Evolutionary conservation across 306 rosid species (phyloP).

Genomic region (Spatholobus suberectus): DNA sequence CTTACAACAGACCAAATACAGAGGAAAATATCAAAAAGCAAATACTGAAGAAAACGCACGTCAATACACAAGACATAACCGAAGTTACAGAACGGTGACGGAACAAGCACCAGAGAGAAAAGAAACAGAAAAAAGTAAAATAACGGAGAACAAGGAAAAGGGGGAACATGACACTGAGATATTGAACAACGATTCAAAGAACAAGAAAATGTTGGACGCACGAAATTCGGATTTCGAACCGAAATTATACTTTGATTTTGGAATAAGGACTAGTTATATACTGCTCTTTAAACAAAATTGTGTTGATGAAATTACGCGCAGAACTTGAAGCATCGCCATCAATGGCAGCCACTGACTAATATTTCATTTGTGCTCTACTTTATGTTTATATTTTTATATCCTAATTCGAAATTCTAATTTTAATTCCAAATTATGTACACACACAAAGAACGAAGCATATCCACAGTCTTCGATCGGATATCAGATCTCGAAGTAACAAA

Average conservation of each 20-base stretch:
- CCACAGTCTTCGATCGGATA: constrained; percentile 11
- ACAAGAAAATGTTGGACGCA: too few species aligned
- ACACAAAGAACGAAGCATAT: not conserved
- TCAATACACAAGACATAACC: not conserved
- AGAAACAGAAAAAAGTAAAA: too few species aligned
- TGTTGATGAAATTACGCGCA: constrained; percentile 16
- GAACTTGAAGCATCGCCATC: constrained; percentile 29
- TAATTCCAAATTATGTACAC: not conserved
- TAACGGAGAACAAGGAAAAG: too few species aligned
- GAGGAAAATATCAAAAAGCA: too few species aligned
- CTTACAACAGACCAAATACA: too few species aligned
- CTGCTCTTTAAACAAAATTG: not conserved
- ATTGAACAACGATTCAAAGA: not conserved
- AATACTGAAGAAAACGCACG: too few species aligned
- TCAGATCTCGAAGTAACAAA: constrained; percentile 52
- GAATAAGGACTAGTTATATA: not conserved
- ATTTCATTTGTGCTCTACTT: not conserved
- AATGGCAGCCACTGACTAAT: constrained; percentile 32
- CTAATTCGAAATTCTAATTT: not conserved
- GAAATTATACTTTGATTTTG: not conserved
- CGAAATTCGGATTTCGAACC: not conserved
- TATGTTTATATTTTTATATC: not conserved
- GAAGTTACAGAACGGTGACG: not conserved
- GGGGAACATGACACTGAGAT: not conserved
- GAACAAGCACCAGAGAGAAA: not conserved